Percentiles rank a stretch among this genome's conserved stretches.
These are phyloP conservation scores for Claviceps arundinis DNA, from an alignment of 2,329 filamentous ascomycete species.

Conservation along the genomic window DNA sequence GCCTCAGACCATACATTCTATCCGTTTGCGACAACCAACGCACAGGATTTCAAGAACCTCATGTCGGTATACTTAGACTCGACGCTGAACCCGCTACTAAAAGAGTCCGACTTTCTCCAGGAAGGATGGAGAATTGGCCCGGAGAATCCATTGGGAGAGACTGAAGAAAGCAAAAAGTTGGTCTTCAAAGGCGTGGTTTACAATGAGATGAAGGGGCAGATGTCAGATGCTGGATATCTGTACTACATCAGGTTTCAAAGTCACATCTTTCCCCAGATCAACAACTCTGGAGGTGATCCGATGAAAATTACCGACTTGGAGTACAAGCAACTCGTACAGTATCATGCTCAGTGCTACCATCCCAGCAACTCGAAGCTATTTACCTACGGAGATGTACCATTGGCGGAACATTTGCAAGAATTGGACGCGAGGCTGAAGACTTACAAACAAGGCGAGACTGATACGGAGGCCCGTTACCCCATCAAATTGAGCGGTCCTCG, in stretches of 20 bases:
- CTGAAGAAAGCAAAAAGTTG: slow-evolving; percentile 49
- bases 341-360: slow-evolving; percentile 89
- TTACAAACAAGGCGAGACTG: slow-evolving; percentile 58
- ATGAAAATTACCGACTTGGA: slow-evolving; percentile 93
- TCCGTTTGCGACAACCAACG: slow-evolving; percentile 92
- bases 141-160: slow-evolving; percentile 59
- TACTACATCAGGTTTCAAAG: slow-evolving; percentile 95
- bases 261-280: slow-evolving; percentile 82
- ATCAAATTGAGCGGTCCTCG: slow-evolving; percentile 58
- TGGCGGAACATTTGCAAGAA: slow-evolving; percentile 67
- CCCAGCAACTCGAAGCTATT: slow-evolving; percentile 94
- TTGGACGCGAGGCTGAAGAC: slow-evolving; percentile 59
- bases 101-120: slow-evolving; percentile 84
- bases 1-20: slow-evolving; percentile 95
- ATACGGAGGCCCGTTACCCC: slow-evolving; percentile 63
- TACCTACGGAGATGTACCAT: slow-evolving; percentile 86
- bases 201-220: slow-evolving; percentile 99
- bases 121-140: slow-evolving; percentile 95
- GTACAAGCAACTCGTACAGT: slow-evolving; percentile 75
- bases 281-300: slow-evolving; percentile 94
- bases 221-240: slow-evolving; percentile 92
- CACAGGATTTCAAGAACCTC: slow-evolving; percentile 88
- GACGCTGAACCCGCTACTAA: slow-evolving; percentile 78
- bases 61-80: slow-evolving; percentile 95
- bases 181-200: slow-evolving; percentile 98